Evolutionary conservation across 139 green algal genomes (phyloP), one percentile per base, ranked within the genome.

Genomic region (Trebouxia sp.): DNA sequence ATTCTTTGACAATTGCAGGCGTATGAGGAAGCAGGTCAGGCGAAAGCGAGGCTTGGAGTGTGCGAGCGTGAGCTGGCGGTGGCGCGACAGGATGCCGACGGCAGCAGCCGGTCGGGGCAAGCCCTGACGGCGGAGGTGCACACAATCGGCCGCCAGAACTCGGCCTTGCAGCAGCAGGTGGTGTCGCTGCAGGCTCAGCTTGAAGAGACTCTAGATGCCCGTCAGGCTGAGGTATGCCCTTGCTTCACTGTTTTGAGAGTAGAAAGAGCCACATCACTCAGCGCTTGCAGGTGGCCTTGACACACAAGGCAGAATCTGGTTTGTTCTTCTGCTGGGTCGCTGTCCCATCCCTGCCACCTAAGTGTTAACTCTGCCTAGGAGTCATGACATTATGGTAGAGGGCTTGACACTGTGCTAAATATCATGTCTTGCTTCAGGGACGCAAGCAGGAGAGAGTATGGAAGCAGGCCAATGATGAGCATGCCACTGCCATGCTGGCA

Each of bases 401-500:
- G n/a, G n/a, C n/a, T n/a, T n/a, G n/a, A n/a, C n/a, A n/a, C n/a
- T n/a, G n/a, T n/a, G n/a, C n/a, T n/a, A n/a, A n/a, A n/a, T n/a
- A n/a, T n/a, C n/a, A n/a, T n/a, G n/a, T n/a, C n/a, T n/a, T n/a
- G n/a, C 1, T 69, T 24, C 62, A 72, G 62, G 62, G 4, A 15
- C 32, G 62, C 10, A 72, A 72, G 62, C 62, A 45, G 62, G 62
- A 72, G 32, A 35, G 62, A 10, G 35, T 6, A 7, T 72, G 35
- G 32, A 72, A 72, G 62, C 62, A 72, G 62, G 32, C 62, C 6
- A 35, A 32, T 42, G 62, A 72, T 72, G 62, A 72, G 62, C 62
- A 72, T 30, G 35, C 62, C 32, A 72, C 62, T 30, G 62, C 62
- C 43, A 17, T 41, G 32, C 62, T 72, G 62, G 62, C 62, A 6